Evolutionary conservation across 2,329 filamentous ascomycete genomes (phyloP).

Genomic region (Fusarium caatingaense): DNA sequence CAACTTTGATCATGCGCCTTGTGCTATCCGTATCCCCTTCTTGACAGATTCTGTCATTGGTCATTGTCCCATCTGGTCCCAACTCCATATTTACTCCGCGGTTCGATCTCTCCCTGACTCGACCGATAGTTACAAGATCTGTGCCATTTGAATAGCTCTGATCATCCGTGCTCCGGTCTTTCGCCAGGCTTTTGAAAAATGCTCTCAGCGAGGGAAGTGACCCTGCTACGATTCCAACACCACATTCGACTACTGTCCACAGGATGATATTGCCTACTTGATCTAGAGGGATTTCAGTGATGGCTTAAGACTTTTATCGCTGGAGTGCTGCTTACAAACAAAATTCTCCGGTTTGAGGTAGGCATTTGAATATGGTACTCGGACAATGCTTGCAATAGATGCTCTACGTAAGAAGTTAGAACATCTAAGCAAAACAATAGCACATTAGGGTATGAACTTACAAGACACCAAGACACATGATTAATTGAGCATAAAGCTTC

Average conservation of each 20-base stretch:
- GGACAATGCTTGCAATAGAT: constrained; percentile 19
- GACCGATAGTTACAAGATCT: background rate
- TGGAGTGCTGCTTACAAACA: background rate
- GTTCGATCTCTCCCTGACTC: background rate
- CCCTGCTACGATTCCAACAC: background rate
- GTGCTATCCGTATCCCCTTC: background rate
- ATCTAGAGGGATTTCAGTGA: background rate
- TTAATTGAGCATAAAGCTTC: constrained; percentile 3
- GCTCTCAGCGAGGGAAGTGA: constrained; percentile 3
- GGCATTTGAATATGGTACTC: constrained; percentile 14
- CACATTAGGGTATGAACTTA: background rate
- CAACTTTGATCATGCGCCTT: background rate
- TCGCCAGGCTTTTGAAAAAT: constrained; percentile 13
- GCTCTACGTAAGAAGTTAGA: background rate
- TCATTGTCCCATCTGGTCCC: background rate
- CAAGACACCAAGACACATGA: constrained; percentile 22
- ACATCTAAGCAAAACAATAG: no score
- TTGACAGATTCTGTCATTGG: background rate
- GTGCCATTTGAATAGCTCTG: background rate
- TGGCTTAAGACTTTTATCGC: no score
- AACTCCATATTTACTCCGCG: background rate
- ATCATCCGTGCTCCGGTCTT: background rate
- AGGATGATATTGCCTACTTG: constrained; percentile 12
- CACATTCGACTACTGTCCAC: constrained; percentile 15
- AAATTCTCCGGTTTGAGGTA: background rate